Evolutionary conservation across 1,139 yeast species (phyloP), one percentile per base, ranked within the genome.

Genomic region (Debaryomyces psychrophilus): DNA sequence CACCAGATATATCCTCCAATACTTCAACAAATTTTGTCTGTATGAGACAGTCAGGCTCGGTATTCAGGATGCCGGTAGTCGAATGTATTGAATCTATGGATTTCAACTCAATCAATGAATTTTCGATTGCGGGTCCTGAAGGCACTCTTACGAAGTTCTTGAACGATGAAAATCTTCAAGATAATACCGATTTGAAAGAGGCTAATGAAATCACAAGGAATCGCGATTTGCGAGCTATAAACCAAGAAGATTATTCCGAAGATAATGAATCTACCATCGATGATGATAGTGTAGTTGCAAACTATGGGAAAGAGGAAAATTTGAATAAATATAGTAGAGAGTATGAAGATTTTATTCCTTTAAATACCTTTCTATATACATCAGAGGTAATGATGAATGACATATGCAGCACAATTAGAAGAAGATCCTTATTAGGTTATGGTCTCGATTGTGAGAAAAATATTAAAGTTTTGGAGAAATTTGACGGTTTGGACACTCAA

Each of bases 11-110:
- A 2, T 50, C 60, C 2, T 64, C 77, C 0, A 65, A 66, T 37
- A 75, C 81, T 0, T 73, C 81, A n/a, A 77, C 81, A 33, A 69
- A 71, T 51, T 77, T 88, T 52, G 83, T 90, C 31, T 90, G 97
- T 63, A 87, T 90, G 87, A 73, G 96, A 52, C 95, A 89, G 59
- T 86, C 95, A 1, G 97, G 97, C 2, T 85, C 89, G 41, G 85
- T 90, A 0, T 90, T 87, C 64, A 73, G 88, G 50, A 88, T 88
- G 93, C 80, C 85, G 0, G 87, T 85, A 0, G 70, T 74, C 1
- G 95, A 88, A 60, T 81, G 87, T 44, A 83, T 85, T 29, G 83
- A 83, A 39, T 75, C 83, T 5, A 64, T 86, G 15, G 74, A 70
- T 17, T 87, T 90, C 63, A 88, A 84, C 55, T 82, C 93, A 0